Evolutionary conservation across 139 green algal genomes (phyloP), one percentile per base, ranked within the genome.

Genomic region (Chlamydomonas schloesseri): DNA sequence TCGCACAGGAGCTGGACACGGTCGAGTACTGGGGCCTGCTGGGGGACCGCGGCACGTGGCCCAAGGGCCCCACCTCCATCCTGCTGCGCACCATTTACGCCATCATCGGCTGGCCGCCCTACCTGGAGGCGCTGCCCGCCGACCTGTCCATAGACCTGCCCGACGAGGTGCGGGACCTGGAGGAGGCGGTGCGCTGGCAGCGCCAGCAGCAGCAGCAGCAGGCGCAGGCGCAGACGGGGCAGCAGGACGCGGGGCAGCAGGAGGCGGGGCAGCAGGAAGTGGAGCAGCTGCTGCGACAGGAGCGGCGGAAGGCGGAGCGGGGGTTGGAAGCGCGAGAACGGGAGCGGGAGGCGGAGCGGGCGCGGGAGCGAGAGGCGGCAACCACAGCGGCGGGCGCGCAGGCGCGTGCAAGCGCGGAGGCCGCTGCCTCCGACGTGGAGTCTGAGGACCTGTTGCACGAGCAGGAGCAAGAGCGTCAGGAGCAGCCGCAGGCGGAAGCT

Each of bases 21-120:
- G 86, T 95, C 23, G 89, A 97, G 87, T 85, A 89, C 37, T 98
- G 94, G 94, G 95, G 95, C 1, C 60, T 71, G 31, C 87, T 98
- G 8, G 92, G 92, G 0, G 88, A 95, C 71, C 82, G 92, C 0
- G 73, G 69, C 71, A 90, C 87, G 21, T 97, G 95, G 95, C 92
- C 81, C 64, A 76, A 83, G 28, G 83, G 93, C 53, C 92, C 92
- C 0, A 86, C 67, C 11, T 90, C 82, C 11, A 88, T 95, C n/a
- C 68, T 94, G 60, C 80, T 92, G 77, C 89, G 91, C 64, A 55
- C 91, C 53, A 76, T 93, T 46, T 90, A 74, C 42, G 78, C 71
- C 0, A 67, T 94, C 57, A 68, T 91, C 28, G 90, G 87, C 34
- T 67, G 74, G 69, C 87, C 82, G 36, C 82, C 80, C 21, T 53